These are phyloP conservation scores for Leccinum rimulosum DNA, from an alignment of 768 basidiomycete species.

Conservation along the genomic window DNA sequence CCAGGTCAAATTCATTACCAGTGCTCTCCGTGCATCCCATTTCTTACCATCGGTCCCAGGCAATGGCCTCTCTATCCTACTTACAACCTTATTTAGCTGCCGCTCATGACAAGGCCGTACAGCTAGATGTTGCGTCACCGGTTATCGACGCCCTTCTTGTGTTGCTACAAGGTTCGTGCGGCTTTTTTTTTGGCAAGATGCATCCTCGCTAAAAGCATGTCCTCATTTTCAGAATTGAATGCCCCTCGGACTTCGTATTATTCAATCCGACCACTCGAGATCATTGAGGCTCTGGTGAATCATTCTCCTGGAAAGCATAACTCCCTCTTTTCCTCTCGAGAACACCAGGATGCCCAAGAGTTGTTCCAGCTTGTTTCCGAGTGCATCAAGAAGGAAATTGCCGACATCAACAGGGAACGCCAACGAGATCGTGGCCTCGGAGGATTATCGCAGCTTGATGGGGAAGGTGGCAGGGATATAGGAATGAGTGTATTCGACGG, in stretches of 20 bases:
- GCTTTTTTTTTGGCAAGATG: not conserved
- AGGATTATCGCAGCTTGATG: conserved; percentile 39
- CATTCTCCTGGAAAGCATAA: conserved; percentile 52
- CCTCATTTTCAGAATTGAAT: conserved; percentile 52
- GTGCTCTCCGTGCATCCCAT: not conserved
- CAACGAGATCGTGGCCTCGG: conserved; percentile 70
- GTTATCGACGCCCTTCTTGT: conserved; percentile 79
- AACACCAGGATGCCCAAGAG: conserved; percentile 98
- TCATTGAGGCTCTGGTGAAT: conserved; percentile 67
- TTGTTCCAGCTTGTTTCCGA: conserved; percentile 94
- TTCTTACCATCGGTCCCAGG: conserved; percentile 44
- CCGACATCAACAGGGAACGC: conserved; percentile 68
- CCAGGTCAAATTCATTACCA: conserved; percentile 51
- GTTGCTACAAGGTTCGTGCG: conserved; percentile 59
- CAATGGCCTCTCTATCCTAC: conserved; percentile 82
- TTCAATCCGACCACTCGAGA: conserved; percentile 67
- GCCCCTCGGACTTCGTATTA: conserved; percentile 53
- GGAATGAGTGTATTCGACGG: conserved; percentile 84
- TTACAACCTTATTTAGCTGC: conserved; percentile 77
- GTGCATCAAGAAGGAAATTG: conserved; percentile 82
- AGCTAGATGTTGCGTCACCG: conserved; percentile 78
- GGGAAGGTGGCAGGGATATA: conserved; percentile 34
- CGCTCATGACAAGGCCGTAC: conserved; percentile 74
- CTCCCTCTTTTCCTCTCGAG: conserved; percentile 79
- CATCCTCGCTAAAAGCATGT: conserved; percentile 3